Evolutionary conservation across 2,329 filamentous ascomycete genomes (phyloP).

Genomic region (Phaeosphaeriaceae sp.): DNA sequence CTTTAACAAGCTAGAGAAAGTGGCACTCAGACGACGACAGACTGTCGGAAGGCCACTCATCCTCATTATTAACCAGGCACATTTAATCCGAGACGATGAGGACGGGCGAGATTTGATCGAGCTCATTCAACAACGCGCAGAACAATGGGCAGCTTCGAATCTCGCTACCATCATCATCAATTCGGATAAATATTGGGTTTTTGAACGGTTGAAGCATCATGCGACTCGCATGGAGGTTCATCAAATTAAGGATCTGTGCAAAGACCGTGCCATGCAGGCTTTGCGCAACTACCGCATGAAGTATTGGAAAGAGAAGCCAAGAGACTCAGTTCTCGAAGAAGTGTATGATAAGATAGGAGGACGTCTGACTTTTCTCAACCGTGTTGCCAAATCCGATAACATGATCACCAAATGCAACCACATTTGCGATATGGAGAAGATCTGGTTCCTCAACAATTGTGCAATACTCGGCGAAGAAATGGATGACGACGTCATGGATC

Average conservation of each 20-base stretch:
- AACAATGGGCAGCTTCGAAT: constrained; percentile 93
- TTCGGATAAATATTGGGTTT: constrained; percentile 98
- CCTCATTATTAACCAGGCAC: constrained; percentile 93
- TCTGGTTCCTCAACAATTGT: constrained; percentile 79
- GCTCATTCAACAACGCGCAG: constrained; percentile 91
- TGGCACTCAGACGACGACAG: constrained; percentile 75
- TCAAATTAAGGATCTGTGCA: constrained; percentile 81
- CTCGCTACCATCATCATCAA: constrained; percentile 94
- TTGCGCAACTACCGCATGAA: constrained; percentile 79
- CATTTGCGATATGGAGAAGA: constrained; percentile 74
- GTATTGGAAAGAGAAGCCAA: constrained; percentile 71
- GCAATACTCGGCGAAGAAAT: constrained; percentile 77
- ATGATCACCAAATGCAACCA: constrained; percentile 80
- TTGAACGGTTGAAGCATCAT: constrained; percentile 89
- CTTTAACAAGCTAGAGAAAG: constrained; percentile 97
- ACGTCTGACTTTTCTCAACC: constrained; percentile 83
- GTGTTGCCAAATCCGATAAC: constrained; percentile 83
- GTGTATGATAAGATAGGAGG: constrained; percentile 90
- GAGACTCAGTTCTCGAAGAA: constrained; percentile 66
- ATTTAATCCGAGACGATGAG: constrained; percentile 88
- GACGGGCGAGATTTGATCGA: constrained; percentile 93
- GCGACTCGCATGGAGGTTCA: constrained; percentile 95
- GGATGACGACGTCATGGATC: constrained; percentile 98
- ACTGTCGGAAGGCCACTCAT: constrained; percentile 73
- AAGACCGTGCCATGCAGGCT: constrained; percentile 76